Base-by-base conservation (phyloP, 768 basidiomycete genomes). In the Tylopilus plumbeoviolaceoides region DNA sequence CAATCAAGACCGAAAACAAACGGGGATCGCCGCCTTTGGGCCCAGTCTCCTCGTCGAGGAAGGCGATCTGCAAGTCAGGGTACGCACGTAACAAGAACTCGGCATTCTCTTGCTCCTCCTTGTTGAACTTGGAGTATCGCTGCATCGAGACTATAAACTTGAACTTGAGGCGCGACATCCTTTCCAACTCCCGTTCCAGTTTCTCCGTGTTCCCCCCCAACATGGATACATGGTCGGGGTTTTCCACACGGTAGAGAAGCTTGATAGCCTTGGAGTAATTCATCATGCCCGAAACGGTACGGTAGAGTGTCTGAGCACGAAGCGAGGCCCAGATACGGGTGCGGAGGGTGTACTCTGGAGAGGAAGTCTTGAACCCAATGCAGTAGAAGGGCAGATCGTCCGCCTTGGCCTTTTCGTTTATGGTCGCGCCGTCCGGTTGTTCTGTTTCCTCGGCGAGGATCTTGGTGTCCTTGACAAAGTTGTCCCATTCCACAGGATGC, bases 181-280 rank as follows among this genome's bases (percentile, higher is more conserved):
- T 82, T 70, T 98, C 97, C 49, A 99, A 76, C 72, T 99, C 95
- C 40, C 91, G 84, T 72, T 98, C 97, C 39, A 99, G 81, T 53
- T 87, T 83, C 67, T 98, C 95, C 9, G 97, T 97, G 74, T 95
- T 98, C 5, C 95, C 95, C 38, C 91, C 93, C 72, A 98, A 95
- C 55, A 83, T 82, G 67, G 98, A 93, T 2, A 99, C 97, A 51
- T 98, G 89, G 69, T 93, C 92, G 8, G 97, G 97, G 71, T 98
- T 98, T 73, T 98, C 97, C 56, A 99, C 95, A 33, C 97, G 91
- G 71, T 98, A 98, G 18, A 98, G 81, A 35, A 99, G 81, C 72
- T 99, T 99, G 85, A 99, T 95, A 23, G 97, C 97, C 74, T 99
- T 99, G 64, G 93, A 89, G 74, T 99, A 99, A 75, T 99, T 98